Evolutionary conservation across 192 early-diverging fungal genomes (phyloP).

Genomic region (Umbelopsis isabellina): DNA sequence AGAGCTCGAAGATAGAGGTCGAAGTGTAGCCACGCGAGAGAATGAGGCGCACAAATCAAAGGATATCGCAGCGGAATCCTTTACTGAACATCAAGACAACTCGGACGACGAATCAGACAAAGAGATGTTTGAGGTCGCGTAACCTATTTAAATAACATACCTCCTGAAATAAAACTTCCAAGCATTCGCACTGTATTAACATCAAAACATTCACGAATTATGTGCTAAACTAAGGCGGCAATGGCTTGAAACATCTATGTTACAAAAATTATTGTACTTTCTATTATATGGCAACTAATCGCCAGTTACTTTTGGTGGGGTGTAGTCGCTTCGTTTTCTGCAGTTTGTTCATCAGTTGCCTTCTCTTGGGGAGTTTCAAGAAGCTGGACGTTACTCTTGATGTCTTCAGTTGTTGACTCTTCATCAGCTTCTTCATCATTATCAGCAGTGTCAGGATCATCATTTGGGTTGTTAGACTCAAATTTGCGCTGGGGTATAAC

Average conservation of each 20-base stretch:
- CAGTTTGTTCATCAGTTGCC: not conserved
- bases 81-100: not conserved
- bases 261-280: no score
- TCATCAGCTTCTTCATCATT: conserved; percentile 11
- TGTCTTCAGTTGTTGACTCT: conserved; percentile 2
- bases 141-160: not conserved
- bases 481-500: conserved; percentile 92
- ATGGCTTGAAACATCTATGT: no score
- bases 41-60: not conserved
- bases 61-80: not conserved
- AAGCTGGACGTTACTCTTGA: not conserved
- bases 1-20: conserved; percentile 16
- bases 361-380: not conserved
- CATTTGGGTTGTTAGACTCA: conserved; percentile 41
- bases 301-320: no score
- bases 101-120: conserved; percentile 33
- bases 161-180: not conserved
- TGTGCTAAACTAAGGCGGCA: no score
- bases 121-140: conserved; percentile 32
- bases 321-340: not conserved
- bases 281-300: no score
- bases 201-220: no score
- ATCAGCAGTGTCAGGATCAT: not conserved
- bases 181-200: no score
- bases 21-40: not conserved